Conservation (phyloP, 495 filamentous ascomycete species). For the Parmelia sp. region DNA sequence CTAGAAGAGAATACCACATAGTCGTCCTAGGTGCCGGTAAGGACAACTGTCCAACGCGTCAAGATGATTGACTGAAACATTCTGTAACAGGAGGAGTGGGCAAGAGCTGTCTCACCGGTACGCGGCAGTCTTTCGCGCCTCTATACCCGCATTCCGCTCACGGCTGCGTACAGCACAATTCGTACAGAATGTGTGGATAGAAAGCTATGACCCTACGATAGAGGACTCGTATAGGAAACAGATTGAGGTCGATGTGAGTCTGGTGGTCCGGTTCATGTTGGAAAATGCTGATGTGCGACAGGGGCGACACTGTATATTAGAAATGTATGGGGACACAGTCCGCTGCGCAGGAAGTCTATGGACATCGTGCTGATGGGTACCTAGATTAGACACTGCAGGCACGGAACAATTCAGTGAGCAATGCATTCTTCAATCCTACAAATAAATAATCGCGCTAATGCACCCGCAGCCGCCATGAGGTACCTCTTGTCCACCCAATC, state of each 20-base stretch:
- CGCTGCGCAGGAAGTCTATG: neutral
- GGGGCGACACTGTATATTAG: conserved; percentile 92
- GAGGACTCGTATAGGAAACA: conserved; percentile 97
- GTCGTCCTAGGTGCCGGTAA: conserved; percentile 83
- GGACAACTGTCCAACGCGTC: conserved; percentile 23
- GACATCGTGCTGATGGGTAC: conserved; percentile 14
- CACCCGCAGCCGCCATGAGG: conserved; percentile 26
- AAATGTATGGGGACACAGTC: conserved; percentile 63
- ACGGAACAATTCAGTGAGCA: conserved; percentile 81
- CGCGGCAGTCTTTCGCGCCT: conserved; percentile 28
- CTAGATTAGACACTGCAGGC: conserved; percentile 88
- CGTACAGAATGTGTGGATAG: conserved; percentile 98
- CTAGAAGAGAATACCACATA: conserved; percentile 81
- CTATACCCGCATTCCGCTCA: conserved; percentile 19
- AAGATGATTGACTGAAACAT: conserved; percentile 23
- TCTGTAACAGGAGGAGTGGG: conserved; percentile 75
- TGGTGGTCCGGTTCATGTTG: conserved; percentile 16
- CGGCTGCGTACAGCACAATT: conserved; percentile 69
- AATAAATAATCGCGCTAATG: neutral
- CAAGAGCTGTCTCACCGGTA: conserved; percentile 97
- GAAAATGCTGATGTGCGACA: conserved; percentile 32
- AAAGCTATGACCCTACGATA: conserved; percentile 97
- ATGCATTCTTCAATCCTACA: neutral
- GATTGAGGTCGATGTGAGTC: conserved; percentile 84
- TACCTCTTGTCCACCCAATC: conserved; percentile 14